A percentile compares a stretch with the other conserved stretches of the same genome.
Evolutionary conservation across 768 basidiomycete genomes (phyloP).

Genomic region (Podaxis sp.): DNA sequence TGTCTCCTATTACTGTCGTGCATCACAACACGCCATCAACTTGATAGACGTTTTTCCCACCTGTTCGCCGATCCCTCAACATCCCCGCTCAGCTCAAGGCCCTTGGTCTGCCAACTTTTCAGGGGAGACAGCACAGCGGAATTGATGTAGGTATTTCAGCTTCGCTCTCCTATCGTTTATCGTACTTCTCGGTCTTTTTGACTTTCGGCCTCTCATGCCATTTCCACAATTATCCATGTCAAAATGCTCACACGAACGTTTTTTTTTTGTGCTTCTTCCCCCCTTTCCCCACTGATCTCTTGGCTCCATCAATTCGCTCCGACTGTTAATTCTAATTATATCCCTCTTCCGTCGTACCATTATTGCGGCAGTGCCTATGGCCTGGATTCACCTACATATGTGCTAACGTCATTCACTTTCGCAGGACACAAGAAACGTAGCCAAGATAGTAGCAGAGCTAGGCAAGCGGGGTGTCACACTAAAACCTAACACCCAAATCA

Average conservation of each 20-base stretch:
- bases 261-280: background rate
- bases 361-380: background rate
- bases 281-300: slow-evolving; percentile 1
- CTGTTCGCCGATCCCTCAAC: slow-evolving; percentile 44
- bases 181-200: slow-evolving; percentile 15
- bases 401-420: background rate
- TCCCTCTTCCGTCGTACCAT: background rate
- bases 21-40: slow-evolving; percentile 7
- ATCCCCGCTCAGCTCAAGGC: slow-evolving; percentile 70
- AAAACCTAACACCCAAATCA: slow-evolving; percentile 68
- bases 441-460: slow-evolving; percentile 78
- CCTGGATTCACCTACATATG: background rate
- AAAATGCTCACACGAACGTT: background rate
- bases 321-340: slow-evolving; percentile 1
- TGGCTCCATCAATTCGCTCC: background rate
- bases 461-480: slow-evolving; percentile 62
- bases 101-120: slow-evolving; percentile 71
- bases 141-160: slow-evolving; percentile 67
- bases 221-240: slow-evolving; percentile 15
- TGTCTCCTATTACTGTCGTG: slow-evolving; percentile 5
- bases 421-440: slow-evolving; percentile 88
- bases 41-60: slow-evolving; percentile 21
- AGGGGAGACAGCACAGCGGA: slow-evolving; percentile 84
- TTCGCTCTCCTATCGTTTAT: background rate
- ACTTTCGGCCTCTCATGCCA: slow-evolving; percentile 14